Evolutionary conservation across 106 monocot species (phyloP), one percentile per base, ranked within the genome.

Genomic region (Dendrobium chrysotoxum): DNA sequence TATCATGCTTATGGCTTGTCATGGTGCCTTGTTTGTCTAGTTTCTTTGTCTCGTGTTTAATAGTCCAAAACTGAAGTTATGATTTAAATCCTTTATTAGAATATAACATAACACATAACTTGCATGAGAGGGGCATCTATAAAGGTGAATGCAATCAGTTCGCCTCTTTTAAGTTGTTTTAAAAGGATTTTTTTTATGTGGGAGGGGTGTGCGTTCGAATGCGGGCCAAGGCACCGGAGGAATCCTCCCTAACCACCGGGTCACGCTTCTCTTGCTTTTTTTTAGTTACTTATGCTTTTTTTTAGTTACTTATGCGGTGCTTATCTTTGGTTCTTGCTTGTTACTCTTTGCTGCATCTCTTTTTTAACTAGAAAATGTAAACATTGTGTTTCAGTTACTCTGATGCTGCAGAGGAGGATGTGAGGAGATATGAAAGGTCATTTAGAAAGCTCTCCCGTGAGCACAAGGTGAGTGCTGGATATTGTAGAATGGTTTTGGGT

Each of bases 331-430:
- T 6, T 13, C 41, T 41, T 11, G 40, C 40, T 57, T 41, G 30
- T 21, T 57, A 25, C 12, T 47, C 25, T 50, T 46, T 47, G 74
- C 2, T 47, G 47, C 13, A 47, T 42, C 13, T 74, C 6, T 74
- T 74, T 74, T 70, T n/a, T 41, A 74, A 74, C n/a, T 74, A 0
- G 2, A 26, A n/a, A 39, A 72, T 12, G 13, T 64, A 75, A 73
- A 61, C 45, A 28, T 82, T 76, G 4, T 78, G 40, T 79, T 79
- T 65, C 76, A 95, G 98, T 85, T 98, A 98, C 77, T 72, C 91
- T 21, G 92, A 98, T 87, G 98, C 98, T 75, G 95, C 95, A 15
- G 89, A 91, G 75, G 83, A 81, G 80, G 98, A 98, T 88, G 87
- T 98, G 25, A 86, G 77, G 73, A 88, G 90, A 88, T 91, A 93